phyloP scores from a whole-genome alignment of 805 yeast species.

The Wickerhamiella allomyrinae region DNA sequence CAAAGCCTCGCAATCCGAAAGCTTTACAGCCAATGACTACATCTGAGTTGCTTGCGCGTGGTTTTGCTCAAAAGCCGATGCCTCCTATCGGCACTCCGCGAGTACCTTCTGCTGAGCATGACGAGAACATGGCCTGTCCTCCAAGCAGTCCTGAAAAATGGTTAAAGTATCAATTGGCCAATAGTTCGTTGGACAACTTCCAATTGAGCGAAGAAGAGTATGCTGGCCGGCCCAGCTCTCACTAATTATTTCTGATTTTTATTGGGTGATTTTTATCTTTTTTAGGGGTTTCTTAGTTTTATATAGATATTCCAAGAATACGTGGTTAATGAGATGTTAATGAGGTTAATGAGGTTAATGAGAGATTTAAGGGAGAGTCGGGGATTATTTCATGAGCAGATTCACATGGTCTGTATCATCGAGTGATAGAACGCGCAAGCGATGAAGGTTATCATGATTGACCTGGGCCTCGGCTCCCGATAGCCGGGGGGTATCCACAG shows the following conservation, averaged over 20 bases:
- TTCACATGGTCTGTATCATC: too few species aligned
- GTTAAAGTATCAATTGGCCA: neutral
- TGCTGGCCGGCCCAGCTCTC: neutral
- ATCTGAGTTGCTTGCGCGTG: neutral
- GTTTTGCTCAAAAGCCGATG: neutral
- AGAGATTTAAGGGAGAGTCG: too few species aligned
- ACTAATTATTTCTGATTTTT: neutral
- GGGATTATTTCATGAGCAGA: too few species aligned
- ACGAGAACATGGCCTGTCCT: neutral
- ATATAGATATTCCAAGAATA: too few species aligned
- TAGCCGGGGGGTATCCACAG: neutral
- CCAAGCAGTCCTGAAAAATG: neutral
- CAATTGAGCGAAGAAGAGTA: neutral
- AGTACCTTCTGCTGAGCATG: neutral
- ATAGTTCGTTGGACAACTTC: neutral
- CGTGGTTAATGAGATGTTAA: too few species aligned
- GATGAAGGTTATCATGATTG: neutral
- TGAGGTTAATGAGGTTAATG: too few species aligned
- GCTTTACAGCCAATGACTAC: neutral
- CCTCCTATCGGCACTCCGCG: neutral
- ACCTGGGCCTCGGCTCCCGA: neutral
- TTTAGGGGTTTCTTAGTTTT: neutral
- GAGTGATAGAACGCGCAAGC: neutral
- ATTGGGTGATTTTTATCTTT: neutral
- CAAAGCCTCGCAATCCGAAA: neutral